Evolutionary conservation across 2,329 filamentous ascomycete species (phyloP).

Genomic region (Pyrenophora seminiperda): DNA sequence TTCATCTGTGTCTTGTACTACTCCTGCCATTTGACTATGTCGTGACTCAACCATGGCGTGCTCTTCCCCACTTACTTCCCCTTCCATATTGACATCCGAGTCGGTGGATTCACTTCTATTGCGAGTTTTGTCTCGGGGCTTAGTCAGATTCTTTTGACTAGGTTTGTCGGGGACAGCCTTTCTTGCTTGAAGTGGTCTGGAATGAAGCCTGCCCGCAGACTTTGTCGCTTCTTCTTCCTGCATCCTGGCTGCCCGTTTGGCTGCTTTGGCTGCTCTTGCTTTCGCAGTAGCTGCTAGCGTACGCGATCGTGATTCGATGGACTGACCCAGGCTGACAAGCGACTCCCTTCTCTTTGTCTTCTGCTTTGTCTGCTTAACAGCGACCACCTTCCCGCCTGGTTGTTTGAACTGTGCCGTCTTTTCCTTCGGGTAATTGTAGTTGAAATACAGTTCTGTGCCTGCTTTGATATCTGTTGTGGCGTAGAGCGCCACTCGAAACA

Average conservation of each 20-base stretch:
- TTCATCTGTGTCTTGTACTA: constrained; percentile 19
- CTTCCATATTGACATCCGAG: constrained; percentile 4
- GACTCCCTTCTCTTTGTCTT: constrained; percentile 10
- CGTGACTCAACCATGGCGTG: neutral
- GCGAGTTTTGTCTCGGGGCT: neutral
- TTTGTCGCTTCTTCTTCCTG: constrained; percentile 5
- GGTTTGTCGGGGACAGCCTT: constrained; percentile 9
- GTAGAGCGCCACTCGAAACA: constrained; percentile 74
- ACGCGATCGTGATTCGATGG: constrained; percentile 1
- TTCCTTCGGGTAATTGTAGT: constrained; percentile 64
- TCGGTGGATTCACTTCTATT: constrained; percentile 1
- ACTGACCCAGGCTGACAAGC: neutral
- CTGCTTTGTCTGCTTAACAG: constrained; percentile 16
- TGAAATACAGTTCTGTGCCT: constrained; percentile 80
- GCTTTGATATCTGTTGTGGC: constrained; percentile 68
- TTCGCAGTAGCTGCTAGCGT: constrained; percentile 10
- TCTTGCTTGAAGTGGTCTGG: constrained; percentile 10
- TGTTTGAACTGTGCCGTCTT: constrained; percentile 31
- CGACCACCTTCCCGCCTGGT: constrained; percentile 19
- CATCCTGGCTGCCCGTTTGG: constrained; percentile 14
- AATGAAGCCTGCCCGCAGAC: neutral
- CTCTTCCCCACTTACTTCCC: neutral
- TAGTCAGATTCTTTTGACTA: neutral
- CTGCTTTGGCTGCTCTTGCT: constrained; percentile 22
- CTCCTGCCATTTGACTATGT: constrained; percentile 3